phyloP scores from a whole-genome alignment of 169 alveolate species.

The Plasmodium knowlesi region DNA sequence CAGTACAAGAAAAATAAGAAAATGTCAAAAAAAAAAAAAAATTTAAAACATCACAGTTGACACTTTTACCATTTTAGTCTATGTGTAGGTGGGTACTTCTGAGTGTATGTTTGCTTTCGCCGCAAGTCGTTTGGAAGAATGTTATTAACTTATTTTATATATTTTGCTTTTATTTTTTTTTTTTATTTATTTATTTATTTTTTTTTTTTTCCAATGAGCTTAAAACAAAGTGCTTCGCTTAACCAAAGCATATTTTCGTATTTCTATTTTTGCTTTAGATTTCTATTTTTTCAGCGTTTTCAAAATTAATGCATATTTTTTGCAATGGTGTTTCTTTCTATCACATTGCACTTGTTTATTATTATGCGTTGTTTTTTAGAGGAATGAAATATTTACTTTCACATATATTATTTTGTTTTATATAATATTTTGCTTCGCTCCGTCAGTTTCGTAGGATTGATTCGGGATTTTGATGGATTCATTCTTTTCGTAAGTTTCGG shows the following conservation, averaged over 20 bases:
- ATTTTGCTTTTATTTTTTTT: background rate
- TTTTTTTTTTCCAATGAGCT: background rate
- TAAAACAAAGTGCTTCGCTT: background rate
- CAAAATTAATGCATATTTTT: background rate
- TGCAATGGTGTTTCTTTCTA: background rate
- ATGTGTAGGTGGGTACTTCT: background rate
- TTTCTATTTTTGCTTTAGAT: background rate
- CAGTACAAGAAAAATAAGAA: background rate
- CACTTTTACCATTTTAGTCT: background rate
- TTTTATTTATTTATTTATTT: background rate
- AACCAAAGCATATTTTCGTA: background rate
- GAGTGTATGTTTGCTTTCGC: background rate
- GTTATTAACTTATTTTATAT: conserved; percentile 5
- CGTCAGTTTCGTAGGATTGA: background rate
- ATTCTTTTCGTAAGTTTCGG: background rate
- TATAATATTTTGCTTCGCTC: background rate
- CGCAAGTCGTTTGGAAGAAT: background rate
- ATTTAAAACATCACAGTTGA: background rate
- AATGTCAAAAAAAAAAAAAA: background rate
- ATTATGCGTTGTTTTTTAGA: background rate
- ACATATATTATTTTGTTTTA: background rate
- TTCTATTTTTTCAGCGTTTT: background rate
- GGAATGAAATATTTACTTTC: background rate
- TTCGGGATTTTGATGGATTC: no score
- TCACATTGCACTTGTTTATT: background rate